Evolutionary conservation across 768 basidiomycete species (phyloP), one percentile per base, ranked within the genome.

Genomic region (Pulveroboletus sp.): DNA sequence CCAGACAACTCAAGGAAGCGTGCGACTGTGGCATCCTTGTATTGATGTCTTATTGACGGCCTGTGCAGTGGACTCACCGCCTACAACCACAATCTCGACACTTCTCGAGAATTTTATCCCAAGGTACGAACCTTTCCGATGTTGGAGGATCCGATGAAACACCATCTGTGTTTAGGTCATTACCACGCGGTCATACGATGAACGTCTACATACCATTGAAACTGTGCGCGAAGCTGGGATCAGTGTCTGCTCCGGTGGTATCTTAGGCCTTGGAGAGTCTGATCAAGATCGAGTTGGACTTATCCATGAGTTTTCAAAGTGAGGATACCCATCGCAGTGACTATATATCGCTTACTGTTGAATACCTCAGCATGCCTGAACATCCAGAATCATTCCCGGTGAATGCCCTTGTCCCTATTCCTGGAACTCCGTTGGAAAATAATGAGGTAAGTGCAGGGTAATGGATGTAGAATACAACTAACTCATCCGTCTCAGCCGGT

Each of bases 351-450:
- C 45, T 59, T 17, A 54, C 38, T 36, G 19, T 9, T 38, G 34
- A 42, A 35, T 50, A 37, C 45, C 40, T 8, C 58, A 94, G 92
- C 63, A 85, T 96, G 80, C 85, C 89, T 34, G 89, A 94, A 65
- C 92, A 97, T 61, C 95, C 95, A n/a, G 95, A 98, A 67, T 94
- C 91, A 5, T 98, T 98, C 76, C 95, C 95, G 1, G 94, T 98
- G 52, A 98, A 98, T 67, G 94, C 95, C 13, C 77, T 98, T 49
- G 95, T 98, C 2, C 93, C 95, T 13, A 97, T 98, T 53, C 77
- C 86, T 56, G 95, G 95, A 30, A 98, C 95, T 6, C 95, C 95
- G 12, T 71, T 98, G 39, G 93, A 93, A 69, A 73, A 78, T 51
- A 98, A 98, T 62, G 88, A 94, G 68, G 93, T 86, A 59, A 73